These are phyloP conservation scores for Mallotus japonicus DNA, from an alignment of 441 rosid species.

Conservation along the genomic window DNA sequence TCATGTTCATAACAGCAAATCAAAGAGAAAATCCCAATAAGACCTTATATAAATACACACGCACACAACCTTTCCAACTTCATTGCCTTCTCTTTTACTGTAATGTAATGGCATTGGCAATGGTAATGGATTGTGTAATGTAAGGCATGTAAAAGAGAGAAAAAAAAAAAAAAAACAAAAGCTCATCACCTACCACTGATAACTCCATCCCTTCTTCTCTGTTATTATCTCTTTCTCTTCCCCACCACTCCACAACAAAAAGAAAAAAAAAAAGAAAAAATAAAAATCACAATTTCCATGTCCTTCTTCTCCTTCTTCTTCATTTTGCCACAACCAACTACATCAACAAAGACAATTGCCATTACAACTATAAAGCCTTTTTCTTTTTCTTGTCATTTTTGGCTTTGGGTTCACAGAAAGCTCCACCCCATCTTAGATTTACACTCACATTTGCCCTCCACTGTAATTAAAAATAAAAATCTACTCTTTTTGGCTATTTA, in stretches of 20 bases:
- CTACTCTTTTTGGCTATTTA: constrained; percentile 24
- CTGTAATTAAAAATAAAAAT: background rate
- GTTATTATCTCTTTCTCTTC: background rate
- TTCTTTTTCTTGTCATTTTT: constrained; percentile 33
- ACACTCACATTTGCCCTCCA: constrained; percentile 35
- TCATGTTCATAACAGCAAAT: constrained; percentile 34
- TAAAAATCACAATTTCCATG: constrained; percentile 23
- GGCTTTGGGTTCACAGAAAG: constrained; percentile 46
- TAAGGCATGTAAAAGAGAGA: constrained; percentile 15
- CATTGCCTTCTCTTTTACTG: constrained; percentile 37
- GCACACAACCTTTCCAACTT: constrained; percentile 19
- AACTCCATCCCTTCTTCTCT: constrained; percentile 45
- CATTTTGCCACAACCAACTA: constrained; percentile 10
- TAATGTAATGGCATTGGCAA: constrained; percentile 18
- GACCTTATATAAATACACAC: background rate
- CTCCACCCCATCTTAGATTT: constrained; percentile 70
- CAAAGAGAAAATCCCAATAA: constrained; percentile 17
- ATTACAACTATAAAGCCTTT: constrained; percentile 2
- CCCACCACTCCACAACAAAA: constrained; percentile 15
- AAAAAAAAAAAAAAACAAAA: constrained; percentile 5
- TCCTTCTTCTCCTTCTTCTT: constrained; percentile 14
- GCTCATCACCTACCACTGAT: constrained; percentile 62
- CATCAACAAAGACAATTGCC: constrained; percentile 1
- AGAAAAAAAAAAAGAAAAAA: background rate
- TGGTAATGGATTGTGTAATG: constrained; percentile 18